phyloP scores from a whole-genome alignment of 352 stramenopile species.

The Globisporangium cederbergense region DNA sequence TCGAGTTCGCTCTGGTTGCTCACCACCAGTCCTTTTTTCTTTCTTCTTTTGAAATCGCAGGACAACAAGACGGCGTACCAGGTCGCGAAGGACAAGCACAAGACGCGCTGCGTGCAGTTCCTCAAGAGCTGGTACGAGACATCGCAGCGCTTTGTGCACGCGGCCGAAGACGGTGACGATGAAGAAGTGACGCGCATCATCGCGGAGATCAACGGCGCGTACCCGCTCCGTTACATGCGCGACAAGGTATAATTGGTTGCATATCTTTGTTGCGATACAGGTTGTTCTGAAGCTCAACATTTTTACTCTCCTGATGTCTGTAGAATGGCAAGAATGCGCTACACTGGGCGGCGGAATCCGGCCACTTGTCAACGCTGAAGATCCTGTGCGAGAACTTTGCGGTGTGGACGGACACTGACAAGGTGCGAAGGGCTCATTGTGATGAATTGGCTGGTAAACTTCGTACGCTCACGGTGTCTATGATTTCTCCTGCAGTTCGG shows the following conservation, averaged over 20 bases:
- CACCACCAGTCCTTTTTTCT: not conserved
- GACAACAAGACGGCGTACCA: conserved; percentile 89
- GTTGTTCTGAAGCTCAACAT: not conserved
- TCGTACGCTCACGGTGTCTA: not conserved
- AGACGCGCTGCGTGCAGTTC: conserved; percentile 84
- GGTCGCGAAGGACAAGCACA: conserved; percentile 87
- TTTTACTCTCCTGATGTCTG: not conserved
- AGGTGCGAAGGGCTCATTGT: conserved; percentile 30
- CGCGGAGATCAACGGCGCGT: conserved; percentile 71
- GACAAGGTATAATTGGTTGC: conserved; percentile 60
- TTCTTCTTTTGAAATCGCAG: conserved; percentile 21
- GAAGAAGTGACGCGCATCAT: conserved; percentile 80
- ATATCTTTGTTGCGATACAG: not conserved
- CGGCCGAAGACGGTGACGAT: conserved; percentile 76
- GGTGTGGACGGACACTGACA: conserved; percentile 77
- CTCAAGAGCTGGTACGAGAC: conserved; percentile 88
- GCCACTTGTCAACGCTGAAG: conserved; percentile 77
- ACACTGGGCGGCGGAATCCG: conserved; percentile 80
- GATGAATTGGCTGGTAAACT: not conserved
- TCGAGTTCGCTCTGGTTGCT: not conserved
- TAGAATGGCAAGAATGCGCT: conserved; percentile 88
- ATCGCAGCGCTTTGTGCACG: conserved; percentile 84
- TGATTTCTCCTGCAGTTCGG: conserved; percentile 49
- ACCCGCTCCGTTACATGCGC: conserved; percentile 74
- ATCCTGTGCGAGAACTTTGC: conserved; percentile 72